Conservation (phyloP, 1,139 yeast genomes). For the Dujonia santamariae region DNA sequence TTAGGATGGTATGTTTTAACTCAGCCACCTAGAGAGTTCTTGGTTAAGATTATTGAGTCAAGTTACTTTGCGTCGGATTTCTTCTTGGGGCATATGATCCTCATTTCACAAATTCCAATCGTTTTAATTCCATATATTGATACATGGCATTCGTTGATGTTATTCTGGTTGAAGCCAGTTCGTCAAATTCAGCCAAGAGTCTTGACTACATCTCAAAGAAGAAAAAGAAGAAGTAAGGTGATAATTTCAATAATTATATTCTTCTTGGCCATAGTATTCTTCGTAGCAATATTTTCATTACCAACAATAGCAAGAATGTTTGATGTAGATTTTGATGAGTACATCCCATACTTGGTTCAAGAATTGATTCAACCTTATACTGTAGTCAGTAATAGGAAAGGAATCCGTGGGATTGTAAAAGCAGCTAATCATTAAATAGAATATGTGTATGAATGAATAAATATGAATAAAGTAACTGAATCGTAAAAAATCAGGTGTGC, state of each 20-base stretch:
- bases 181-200: conserved; percentile 43
- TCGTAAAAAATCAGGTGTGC: background rate
- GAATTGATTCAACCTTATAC: conserved; percentile 43
- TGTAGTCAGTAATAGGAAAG: conserved; percentile 26
- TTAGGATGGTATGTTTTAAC: conserved; percentile 49
- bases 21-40: conserved; percentile 53
- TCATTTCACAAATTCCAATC: conserved; percentile 51
- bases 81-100: conserved; percentile 48
- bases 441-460: too few species aligned
- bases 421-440: too few species aligned
- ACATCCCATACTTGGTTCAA: conserved; percentile 31
- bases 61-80: conserved; percentile 54
- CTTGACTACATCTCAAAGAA: conserved; percentile 30
- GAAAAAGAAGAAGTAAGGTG: conserved; percentile 26
- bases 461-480: too few species aligned
- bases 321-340: conserved; percentile 34
- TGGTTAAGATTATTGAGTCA: conserved; percentile 54
- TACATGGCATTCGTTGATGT: conserved; percentile 72
- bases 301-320: conserved; percentile 38
- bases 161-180: conserved; percentile 78
- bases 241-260: conserved; percentile 38
- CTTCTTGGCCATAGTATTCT: conserved; percentile 31
- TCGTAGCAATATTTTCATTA: conserved; percentile 34
- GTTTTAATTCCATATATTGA: conserved; percentile 58
- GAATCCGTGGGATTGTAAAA: conserved; percentile 29